Base-by-base conservation (phyloP, 495 filamentous ascomycete genomes). In the Xylaria nigripes region DNA sequence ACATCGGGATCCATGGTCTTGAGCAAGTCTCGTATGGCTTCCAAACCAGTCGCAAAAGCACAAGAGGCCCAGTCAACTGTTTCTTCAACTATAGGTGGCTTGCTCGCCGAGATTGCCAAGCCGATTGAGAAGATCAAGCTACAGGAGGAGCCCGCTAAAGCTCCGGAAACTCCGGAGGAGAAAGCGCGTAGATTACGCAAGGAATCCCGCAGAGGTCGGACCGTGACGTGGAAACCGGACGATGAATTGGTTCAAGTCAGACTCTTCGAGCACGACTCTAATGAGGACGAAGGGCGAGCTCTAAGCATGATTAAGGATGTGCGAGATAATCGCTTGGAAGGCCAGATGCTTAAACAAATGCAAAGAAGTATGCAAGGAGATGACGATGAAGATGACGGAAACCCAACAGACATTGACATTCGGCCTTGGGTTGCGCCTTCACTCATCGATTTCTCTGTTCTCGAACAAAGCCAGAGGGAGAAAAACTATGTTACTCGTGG, bases 281-380 rank as follows among this genome's bases (percentile, higher is more conserved):
- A 84, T 2, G 89, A 94, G 64, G 86, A 93, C 51, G 72, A 84
- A 54, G 84, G 83, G n/a, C 84, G 83, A 8, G 77, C 82, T 23
- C 76, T 79, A 55, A 83, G 77, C 48, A 79, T 83, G 69, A 68
- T 82, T 30, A 79, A 83, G 34, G 85, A 90, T 68, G 80, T 78
- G 2, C 78, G 80, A 34, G 87, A 91, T 57, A 81, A 85, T 45
- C 81, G 82, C 25, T 79, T 79, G 18, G 90, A 96, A 71, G 88
- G 89, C 27, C 85, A 85, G 56, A 85, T 87, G 65, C 80, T 93
- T 59, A 93, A 55, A 21, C 45, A 45, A 13, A 51, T 47, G 42
- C 23, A 90, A 66, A 79, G 70, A 45, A 62, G 67, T 22, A 64
- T 86, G 34, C 72, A 83, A 1, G 86, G 85, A 29, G 86, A 87